Base-by-base conservation (phyloP, 176 grass and related monocot species). In the Zoysia pacifica region DNA sequence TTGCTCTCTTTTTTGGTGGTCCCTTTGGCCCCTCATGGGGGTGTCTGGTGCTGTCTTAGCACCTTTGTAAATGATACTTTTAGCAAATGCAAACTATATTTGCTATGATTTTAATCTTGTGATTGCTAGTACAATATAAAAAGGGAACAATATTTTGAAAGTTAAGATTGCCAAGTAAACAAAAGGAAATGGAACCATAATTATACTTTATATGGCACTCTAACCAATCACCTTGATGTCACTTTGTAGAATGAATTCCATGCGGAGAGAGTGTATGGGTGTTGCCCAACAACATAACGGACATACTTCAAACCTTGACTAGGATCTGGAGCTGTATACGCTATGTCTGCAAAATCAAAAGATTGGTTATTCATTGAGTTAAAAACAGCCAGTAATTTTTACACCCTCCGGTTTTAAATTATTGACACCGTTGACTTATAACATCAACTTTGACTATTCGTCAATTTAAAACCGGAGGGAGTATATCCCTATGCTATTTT, bases 161-260 rank as follows among this genome's bases (percentile, higher is more conserved):
- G 41, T 70, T 60, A 5, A 15, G 9, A 35, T 38, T 48, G 9
- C 50, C 7, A 42, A 35, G 11, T 5, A 5, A 63, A 38, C 18
- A 60, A 46, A 6, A 59, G 5, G 37, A 80, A 66, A 54, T 47
- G 0, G 18, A 66, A 69, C 8, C 7, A 20, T 11, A 64, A 67
- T 1, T 75, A 20, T 66, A 64, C 54, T 62, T 65, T 50, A 56
- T 54, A 50, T 60, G 60, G 11, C 2, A 53, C 62, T 72, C 39
- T 51, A 74, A 81, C 39, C 65, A 84, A 19, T 83, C 67, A 95
- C 93, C 89, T 98, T 79, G 95, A 94, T 74, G 90, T 81, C 61
- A 98, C 95, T 66, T 93, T 94, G 72, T 98, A 94, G 80, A 87
- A 98, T 81, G 87, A 91, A 72, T 98, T 98, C 95, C 95, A 98